Base-by-base conservation (phyloP, 2,329 filamentous ascomycete species). In the Neofusicoccum parvum region DNA sequence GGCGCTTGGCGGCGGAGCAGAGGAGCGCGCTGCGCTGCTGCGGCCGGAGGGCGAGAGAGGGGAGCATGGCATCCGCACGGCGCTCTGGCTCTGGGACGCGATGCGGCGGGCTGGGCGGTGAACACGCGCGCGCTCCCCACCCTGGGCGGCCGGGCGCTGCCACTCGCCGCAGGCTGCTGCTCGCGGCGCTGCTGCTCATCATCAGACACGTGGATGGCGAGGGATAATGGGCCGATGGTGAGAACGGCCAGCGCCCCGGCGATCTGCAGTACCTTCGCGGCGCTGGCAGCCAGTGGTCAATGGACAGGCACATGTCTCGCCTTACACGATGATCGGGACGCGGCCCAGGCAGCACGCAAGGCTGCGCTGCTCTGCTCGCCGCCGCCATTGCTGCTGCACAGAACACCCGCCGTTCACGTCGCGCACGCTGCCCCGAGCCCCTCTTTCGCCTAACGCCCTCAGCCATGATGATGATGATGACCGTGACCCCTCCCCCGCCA, bases 401-500 rank as follows among this genome's bases (percentile, higher is more conserved):
- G 34, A 45, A 56, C 36, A 41, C 36, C 51, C 51, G 37, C 53
- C 20, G 37, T 41, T 58, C 53, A 58, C 53, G 53, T 58, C 53
- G 34, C 53, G 53, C 53, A 58, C 23, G 37, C 37, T 23, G 51
- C 36, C 37, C 17, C 51, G 51, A 54, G 50, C 50, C n/a, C 34
- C n/a, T 12, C 41, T 12, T 39, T 14, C 45, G 17, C 45, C 45
- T 9, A 11, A n/a, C 17, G 9, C 45, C n/a, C 41, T 45, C 50
- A 14, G 27, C 15, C n/a, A 39, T 54, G 50, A 36, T 56, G 51
- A 23, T 45, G 56, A 48, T 36, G 56, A 48, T 60, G 56, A 23
- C 56, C 43, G 56, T 37, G 41, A 17, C 56, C 56, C 56, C 56
- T 60, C 56, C 56, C 56, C 56, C 56, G 56, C 56, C 43, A 60